These are phyloP conservation scores for Phytophthora multivora DNA, from an alignment of 352 stramenopile genomes.

Conservation along the genomic window DNA sequence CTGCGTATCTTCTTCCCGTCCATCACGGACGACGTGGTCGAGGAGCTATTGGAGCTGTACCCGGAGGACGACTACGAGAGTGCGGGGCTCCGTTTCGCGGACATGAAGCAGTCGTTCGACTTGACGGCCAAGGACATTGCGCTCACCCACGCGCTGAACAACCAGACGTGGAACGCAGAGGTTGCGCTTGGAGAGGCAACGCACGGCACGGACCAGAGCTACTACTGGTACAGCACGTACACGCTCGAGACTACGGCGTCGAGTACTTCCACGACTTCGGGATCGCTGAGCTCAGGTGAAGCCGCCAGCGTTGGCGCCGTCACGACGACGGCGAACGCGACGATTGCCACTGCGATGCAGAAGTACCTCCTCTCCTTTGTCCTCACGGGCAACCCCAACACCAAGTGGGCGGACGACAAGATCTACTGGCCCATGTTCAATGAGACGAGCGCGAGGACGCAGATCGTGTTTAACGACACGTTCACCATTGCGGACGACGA, in stretches of 20 bases:
- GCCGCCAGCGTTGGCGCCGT: background rate
- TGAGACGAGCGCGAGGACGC: slow-evolving; percentile 6
- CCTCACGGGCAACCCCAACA: slow-evolving; percentile 28
- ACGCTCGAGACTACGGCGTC: slow-evolving; percentile 11
- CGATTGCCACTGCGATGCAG: slow-evolving; percentile 29
- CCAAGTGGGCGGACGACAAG: slow-evolving; percentile 25
- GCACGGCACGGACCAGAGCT: slow-evolving; percentile 27
- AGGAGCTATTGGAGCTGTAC: slow-evolving; percentile 26
- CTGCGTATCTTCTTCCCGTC: slow-evolving; percentile 31
- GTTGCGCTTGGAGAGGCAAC: slow-evolving; percentile 14
- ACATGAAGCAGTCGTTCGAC: slow-evolving; percentile 36
- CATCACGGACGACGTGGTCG: slow-evolving; percentile 28
- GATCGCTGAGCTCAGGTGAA: background rate
- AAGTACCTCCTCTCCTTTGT: slow-evolving; percentile 36
- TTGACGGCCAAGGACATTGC: slow-evolving; percentile 24
- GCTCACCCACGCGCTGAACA: slow-evolving; percentile 27
- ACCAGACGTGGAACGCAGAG: slow-evolving; percentile 34
- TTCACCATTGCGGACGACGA: slow-evolving; percentile 23
- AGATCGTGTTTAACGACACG: slow-evolving; percentile 34
- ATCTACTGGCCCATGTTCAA: slow-evolving; percentile 31
- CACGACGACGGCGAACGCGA: slow-evolving; percentile 11
- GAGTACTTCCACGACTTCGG: slow-evolving; percentile 1
- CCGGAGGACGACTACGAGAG: slow-evolving; percentile 25
- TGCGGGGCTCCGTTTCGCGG: slow-evolving; percentile 27
- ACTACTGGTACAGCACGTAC: slow-evolving; percentile 38